phyloP scores from a whole-genome alignment of 208 protist species.

The Leishmania lainsoni region DNA sequence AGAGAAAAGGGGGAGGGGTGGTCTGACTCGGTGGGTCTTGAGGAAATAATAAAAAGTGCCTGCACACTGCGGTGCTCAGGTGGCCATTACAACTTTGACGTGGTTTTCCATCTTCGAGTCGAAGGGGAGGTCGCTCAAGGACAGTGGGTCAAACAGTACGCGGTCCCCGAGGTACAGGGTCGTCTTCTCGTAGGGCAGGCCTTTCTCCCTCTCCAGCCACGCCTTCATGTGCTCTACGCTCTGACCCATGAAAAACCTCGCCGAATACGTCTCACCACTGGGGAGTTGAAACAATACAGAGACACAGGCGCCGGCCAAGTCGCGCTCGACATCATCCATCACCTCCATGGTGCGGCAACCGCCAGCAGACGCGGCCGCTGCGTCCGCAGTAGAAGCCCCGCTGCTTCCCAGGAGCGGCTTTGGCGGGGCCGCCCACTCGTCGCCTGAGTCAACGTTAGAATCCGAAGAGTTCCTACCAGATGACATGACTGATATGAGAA shows the following conservation, averaged over 20 bases:
- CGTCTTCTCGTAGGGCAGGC: constrained; percentile 65
- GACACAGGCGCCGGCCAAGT: constrained; percentile 60
- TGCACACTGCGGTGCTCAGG: constrained; percentile 8
- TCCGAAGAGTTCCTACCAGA: neutral
- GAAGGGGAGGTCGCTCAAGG: constrained; percentile 82
- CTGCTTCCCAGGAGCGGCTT: constrained; percentile 4
- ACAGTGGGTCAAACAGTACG: constrained; percentile 77
- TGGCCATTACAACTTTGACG: constrained; percentile 42
- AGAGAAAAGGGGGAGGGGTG: neutral
- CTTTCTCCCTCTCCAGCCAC: constrained; percentile 65
- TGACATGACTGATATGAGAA: constrained; percentile 6
- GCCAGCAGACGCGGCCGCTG: neutral
- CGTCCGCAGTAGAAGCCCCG: neutral
- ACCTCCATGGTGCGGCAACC: constrained; percentile 26
- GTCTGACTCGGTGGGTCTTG: neutral
- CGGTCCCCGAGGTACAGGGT: constrained; percentile 65
- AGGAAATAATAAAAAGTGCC: neutral
- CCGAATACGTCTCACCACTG: constrained; percentile 27
- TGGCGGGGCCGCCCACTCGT: constrained; percentile 74
- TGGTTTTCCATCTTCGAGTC: constrained; percentile 50
- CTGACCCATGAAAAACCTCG: constrained; percentile 78
- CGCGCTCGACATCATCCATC: constrained; percentile 68
- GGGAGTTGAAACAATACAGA: constrained; percentile 57
- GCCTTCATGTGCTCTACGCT: constrained; percentile 79
- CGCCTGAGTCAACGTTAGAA: constrained; percentile 49